Conservation (phyloP, 208 protist species). For the Tritrichomonas foetus region DNA sequence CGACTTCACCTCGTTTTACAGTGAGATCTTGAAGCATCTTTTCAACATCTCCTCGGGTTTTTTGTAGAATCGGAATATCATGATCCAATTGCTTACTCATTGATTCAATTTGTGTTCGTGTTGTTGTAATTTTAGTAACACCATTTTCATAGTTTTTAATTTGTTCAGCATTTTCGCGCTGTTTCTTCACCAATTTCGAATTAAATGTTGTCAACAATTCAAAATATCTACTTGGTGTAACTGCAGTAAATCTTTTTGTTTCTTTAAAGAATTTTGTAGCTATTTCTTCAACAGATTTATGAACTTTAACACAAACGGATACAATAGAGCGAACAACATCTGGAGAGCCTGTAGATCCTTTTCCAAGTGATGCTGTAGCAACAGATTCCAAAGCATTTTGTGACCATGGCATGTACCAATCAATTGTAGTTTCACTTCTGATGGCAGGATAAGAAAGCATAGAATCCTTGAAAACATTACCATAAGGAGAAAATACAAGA, state of each 20-base stretch:
- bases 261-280: slow-evolving; percentile 77
- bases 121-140: neutral
- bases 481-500: slow-evolving; percentile 89
- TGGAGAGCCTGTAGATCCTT: slow-evolving; percentile 62
- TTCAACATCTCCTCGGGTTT: neutral
- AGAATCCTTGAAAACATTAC: slow-evolving; percentile 80
- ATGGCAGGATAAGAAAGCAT: slow-evolving; percentile 92
- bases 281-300: slow-evolving; percentile 76
- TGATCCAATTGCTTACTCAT: neutral
- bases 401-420: slow-evolving; percentile 96
- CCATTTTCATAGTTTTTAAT: neutral
- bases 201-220: slow-evolving; percentile 96
- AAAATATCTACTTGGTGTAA: slow-evolving; percentile 95
- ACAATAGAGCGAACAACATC: neutral
- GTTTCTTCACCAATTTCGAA: slow-evolving; percentile 71
- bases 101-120: neutral
- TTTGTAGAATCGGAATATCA: neutral
- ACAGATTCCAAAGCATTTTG: slow-evolving; percentile 85
- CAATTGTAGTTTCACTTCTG: slow-evolving; percentile 91
- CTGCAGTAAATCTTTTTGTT: slow-evolving; percentile 90
- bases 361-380: slow-evolving; percentile 66
- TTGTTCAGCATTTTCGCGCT: slow-evolving; percentile 64
- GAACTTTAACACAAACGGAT: slow-evolving; percentile 52
- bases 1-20: neutral
- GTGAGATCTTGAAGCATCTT: neutral